Evolutionary conservation across 192 early-diverging fungal species (phyloP).

Genomic region (Coemansia sp.): DNA sequence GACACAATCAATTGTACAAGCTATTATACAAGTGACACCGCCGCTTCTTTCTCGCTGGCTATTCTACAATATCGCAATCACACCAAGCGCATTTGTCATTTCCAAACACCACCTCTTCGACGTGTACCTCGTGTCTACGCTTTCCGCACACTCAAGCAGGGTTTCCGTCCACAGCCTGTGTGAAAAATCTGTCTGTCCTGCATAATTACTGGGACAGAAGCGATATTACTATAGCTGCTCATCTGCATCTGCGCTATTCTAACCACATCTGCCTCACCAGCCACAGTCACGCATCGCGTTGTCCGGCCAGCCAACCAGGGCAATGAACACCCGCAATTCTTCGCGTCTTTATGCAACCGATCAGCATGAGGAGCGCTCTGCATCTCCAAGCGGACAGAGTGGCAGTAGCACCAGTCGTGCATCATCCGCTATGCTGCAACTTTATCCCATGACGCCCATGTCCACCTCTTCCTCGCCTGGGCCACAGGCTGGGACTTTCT

Average conservation of each 20-base stretch:
- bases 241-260: background rate
- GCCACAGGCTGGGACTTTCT: constrained; percentile 11
- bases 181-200: background rate
- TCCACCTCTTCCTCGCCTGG: background rate
- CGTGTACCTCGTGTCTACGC: background rate
- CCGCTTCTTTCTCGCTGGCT: background rate
- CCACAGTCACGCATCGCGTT: constrained; percentile 1
- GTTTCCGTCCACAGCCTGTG: background rate
- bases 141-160: background rate
- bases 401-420: background rate
- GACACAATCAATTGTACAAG: constrained; percentile 21
- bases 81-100: background rate
- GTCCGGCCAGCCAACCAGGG: constrained; percentile 4
- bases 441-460: constrained; percentile 20
- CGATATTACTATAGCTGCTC: background rate
- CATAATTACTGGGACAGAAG: background rate
- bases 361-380: constrained; percentile 28
- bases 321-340: constrained; percentile 19
- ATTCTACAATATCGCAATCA: constrained; percentile 17
- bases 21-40: constrained; percentile 7
- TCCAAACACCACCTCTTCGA: background rate
- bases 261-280: background rate
- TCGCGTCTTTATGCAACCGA: constrained; percentile 30
- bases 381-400: constrained; percentile 2
- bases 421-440: background rate